Conservation (phyloP, 352 stramenopile species). For the Phytophthora multivora region DNA sequence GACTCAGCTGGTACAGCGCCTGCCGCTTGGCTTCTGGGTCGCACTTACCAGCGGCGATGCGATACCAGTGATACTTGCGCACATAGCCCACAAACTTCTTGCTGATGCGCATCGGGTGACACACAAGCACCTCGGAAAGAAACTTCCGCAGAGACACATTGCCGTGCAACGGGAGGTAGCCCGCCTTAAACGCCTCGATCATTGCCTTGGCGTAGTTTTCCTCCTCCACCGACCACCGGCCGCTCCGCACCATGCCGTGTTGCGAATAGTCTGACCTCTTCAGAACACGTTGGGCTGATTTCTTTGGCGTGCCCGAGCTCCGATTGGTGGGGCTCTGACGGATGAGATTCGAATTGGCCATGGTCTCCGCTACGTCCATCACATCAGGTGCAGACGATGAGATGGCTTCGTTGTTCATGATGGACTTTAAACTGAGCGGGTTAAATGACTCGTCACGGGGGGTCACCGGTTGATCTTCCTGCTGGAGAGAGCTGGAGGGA, state of each 20-base stretch:
- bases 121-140: conserved; percentile 86
- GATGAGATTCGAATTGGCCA: conserved; percentile 26
- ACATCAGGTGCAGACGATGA: conserved; percentile 17
- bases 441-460: conserved; percentile 50
- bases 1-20: conserved; percentile 46
- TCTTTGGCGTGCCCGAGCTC: conserved; percentile 22
- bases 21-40: conserved; percentile 52
- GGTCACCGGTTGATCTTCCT: conserved; percentile 8
- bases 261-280: conserved; percentile 86
- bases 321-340: conserved; percentile 29
- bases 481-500: conserved; percentile 3
- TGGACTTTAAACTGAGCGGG: conserved; percentile 69
- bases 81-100: conserved; percentile 92
- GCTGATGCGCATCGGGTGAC: conserved; percentile 91
- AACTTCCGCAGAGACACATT: conserved; percentile 88
- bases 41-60: conserved; percentile 66
- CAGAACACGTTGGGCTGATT: conserved; percentile 54
- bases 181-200: conserved; percentile 80
- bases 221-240: conserved; percentile 72
- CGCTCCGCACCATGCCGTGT: conserved; percentile 71
- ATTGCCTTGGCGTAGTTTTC: conserved; percentile 84
- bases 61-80: conserved; percentile 89
- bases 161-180: conserved; percentile 73
- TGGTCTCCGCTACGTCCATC: conserved; percentile 25
- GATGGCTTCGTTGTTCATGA: conserved; percentile 70